Evolutionary conservation across 805 yeast species (phyloP).

Genomic region (Komagataella kurtzmanii): DNA sequence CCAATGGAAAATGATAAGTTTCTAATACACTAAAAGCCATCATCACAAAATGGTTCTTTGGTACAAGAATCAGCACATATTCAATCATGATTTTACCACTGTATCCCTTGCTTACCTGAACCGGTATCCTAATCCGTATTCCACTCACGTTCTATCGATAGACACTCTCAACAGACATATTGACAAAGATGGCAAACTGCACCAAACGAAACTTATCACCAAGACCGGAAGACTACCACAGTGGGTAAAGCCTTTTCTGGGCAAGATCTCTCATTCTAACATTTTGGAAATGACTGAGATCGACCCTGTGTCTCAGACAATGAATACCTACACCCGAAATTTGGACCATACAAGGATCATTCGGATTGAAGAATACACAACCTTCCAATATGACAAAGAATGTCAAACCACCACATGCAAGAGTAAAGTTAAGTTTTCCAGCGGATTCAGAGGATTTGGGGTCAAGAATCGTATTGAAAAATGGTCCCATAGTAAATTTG

Average conservation of each 20-base stretch:
- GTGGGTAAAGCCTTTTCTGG: constrained; percentile 67
- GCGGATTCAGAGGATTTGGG: constrained; percentile 49
- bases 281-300: constrained; percentile 68
- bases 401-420: constrained; percentile 4
- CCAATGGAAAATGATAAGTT: background rate
- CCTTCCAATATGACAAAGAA: constrained; percentile 27
- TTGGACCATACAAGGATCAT: constrained; percentile 73
- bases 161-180: constrained; percentile 59
- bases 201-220: constrained; percentile 59
- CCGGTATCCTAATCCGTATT: constrained; percentile 67
- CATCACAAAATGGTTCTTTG: constrained; percentile 45
- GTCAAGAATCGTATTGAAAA: constrained; percentile 65
- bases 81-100: constrained; percentile 52
- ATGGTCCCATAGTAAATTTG: constrained; percentile 66
- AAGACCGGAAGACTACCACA: constrained; percentile 73
- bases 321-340: constrained; percentile 67
- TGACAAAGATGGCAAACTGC: constrained; percentile 49
- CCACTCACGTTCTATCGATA: constrained; percentile 71
- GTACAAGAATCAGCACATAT: constrained; percentile 42
- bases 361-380: constrained; percentile 65
- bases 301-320: constrained; percentile 39
- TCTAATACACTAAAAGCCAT: background rate
- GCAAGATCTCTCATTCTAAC: constrained; percentile 61
- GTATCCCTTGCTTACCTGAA: constrained; percentile 69
- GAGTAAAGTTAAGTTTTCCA: constrained; percentile 46